Evolutionary conservation across 148 eudicot genomes (phyloP).

Genomic region (Bassia scoparia): DNA sequence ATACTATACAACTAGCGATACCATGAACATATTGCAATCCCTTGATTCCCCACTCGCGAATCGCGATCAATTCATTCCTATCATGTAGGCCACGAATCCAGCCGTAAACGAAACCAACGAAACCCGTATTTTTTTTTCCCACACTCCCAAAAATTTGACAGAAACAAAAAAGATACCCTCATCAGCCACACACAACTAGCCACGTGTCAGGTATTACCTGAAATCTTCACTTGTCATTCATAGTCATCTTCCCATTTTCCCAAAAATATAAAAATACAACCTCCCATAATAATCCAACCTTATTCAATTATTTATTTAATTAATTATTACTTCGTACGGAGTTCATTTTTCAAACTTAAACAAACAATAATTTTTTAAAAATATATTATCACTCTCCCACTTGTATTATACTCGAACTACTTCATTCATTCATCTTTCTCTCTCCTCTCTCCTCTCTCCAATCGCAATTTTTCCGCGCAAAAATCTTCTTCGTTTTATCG

Average conservation of each 20-base stretch:
- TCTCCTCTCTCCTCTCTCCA: constrained; percentile 3
- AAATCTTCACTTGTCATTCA: neutral
- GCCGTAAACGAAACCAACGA: no score
- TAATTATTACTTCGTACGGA: neutral
- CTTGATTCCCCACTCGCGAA: no score
- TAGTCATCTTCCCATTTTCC: constrained; percentile 6
- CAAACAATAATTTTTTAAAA: neutral
- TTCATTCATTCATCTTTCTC: constrained; percentile 7
- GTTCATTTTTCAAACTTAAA: neutral
- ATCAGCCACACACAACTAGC: neutral
- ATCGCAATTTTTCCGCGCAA: neutral
- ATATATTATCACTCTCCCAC: neutral
- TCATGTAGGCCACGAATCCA: no score
- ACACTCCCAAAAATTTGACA: no score
- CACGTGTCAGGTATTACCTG: constrained; percentile 5
- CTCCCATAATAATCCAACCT: neutral
- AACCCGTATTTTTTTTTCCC: no score
- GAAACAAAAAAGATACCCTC: neutral
- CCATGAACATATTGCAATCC: no score
- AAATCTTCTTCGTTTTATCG: neutral
- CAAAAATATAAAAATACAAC: neutral
- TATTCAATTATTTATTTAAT: no score
- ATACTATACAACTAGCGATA: no score
- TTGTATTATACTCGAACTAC: no score
- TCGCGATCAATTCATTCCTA: no score